Conservation (phyloP, 1,284 basidiomycete species). For the Phylloboletellus chloephorus region DNA sequence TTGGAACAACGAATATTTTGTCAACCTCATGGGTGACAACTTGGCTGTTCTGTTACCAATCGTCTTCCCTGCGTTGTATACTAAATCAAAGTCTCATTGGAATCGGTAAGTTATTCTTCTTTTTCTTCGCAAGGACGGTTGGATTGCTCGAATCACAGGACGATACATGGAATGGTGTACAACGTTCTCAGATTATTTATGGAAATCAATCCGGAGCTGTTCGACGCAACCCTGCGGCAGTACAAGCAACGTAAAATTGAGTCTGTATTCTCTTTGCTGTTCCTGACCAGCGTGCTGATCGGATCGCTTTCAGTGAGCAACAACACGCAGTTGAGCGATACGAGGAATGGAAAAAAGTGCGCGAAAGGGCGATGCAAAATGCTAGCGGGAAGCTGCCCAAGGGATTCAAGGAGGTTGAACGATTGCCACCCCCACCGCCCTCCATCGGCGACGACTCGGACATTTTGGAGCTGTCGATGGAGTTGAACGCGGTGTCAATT, state of each 20-base stretch:
- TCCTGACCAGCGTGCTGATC: slow-evolving; percentile 12
- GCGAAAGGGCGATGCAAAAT: slow-evolving; percentile 69
- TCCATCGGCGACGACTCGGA: slow-evolving; percentile 75
- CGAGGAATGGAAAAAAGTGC: slow-evolving; percentile 79
- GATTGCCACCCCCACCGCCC: slow-evolving; percentile 72
- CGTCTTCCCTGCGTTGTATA: slow-evolving; percentile 96
- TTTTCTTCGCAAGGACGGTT: slow-evolving; percentile 2
- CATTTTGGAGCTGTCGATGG: slow-evolving; percentile 81
- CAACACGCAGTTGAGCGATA: slow-evolving; percentile 76
- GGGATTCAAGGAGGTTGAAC: slow-evolving; percentile 60
- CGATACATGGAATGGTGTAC: slow-evolving; percentile 99
- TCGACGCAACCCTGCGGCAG: slow-evolving; percentile 91
- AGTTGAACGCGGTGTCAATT: slow-evolving; percentile 79
- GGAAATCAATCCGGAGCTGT: slow-evolving; percentile 97
- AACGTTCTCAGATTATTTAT: slow-evolving; percentile 98
- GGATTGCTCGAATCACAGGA: slow-evolving; percentile 46
- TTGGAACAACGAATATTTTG: slow-evolving; percentile 99
- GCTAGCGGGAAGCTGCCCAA: slow-evolving; percentile 60
- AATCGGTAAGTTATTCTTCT: slow-evolving; percentile 79
- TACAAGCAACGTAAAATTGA: slow-evolving; percentile 86
- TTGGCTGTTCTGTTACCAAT: slow-evolving; percentile 87
- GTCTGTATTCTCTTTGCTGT: slow-evolving; percentile 43
- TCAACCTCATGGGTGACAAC: slow-evolving; percentile 99
- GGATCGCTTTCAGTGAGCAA: slow-evolving; percentile 57
- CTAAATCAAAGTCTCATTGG: slow-evolving; percentile 97